Evolutionary conservation across 257 asterid genomes (phyloP).

Genomic region (Solanum phureja): DNA sequence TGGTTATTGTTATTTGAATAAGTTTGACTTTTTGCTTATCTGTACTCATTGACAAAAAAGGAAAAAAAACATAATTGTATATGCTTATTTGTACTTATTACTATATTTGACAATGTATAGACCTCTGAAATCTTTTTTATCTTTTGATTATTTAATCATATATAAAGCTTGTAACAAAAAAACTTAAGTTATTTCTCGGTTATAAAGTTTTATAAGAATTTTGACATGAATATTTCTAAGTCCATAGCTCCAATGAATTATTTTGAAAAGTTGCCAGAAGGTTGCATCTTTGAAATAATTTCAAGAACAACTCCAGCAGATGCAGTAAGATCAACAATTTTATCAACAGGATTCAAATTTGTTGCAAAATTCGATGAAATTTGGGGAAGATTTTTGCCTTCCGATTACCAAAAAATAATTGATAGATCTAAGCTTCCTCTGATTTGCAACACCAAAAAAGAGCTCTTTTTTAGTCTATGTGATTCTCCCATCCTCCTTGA

Average conservation of each 20-base stretch:
- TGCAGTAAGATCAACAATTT: slow-evolving; percentile 17
- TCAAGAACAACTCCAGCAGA: slow-evolving; percentile 23
- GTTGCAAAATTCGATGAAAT: slow-evolving; percentile 18
- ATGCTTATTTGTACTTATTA: neutral
- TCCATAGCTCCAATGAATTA: neutral
- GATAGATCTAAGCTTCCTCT: slow-evolving; percentile 2
- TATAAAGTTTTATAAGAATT: neutral
- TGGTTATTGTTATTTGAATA: no score
- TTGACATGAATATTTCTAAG: neutral
- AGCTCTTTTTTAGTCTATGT: slow-evolving; percentile 18
- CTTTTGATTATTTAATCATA: neutral
- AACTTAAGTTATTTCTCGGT: neutral
- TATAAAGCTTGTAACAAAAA: neutral
- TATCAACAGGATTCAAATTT: slow-evolving; percentile 11
- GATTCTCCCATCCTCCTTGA: slow-evolving; percentile 12
- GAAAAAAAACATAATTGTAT: neutral
- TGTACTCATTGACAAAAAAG: neutral
- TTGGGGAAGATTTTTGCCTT: slow-evolving; percentile 25
- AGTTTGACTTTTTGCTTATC: no score
- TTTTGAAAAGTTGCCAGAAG: slow-evolving; percentile 12
- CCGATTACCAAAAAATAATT: slow-evolving; percentile 11
- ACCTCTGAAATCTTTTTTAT: neutral
- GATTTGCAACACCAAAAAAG: slow-evolving; percentile 16
- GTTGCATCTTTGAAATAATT: slow-evolving; percentile 20
- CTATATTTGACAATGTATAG: neutral